A percentile compares a stretch with the other conserved stretches of the same genome.
phyloP scores from a whole-genome alignment of 1,139 yeast genomes.

The Hanseniaspora uvarum region DNA sequence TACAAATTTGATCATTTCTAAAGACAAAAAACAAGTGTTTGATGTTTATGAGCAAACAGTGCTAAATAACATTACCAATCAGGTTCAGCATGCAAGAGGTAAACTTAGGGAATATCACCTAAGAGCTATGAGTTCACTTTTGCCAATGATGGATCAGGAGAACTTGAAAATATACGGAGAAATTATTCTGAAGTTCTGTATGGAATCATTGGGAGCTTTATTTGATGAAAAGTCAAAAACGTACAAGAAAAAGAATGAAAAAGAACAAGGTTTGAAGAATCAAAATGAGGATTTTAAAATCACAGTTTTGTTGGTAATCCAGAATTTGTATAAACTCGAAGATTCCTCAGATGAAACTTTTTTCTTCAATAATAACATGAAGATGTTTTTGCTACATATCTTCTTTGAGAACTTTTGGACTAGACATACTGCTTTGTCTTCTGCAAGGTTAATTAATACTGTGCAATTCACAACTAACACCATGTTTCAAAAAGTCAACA shows the following conservation, averaged over 20 bases:
- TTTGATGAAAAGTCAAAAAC: background rate
- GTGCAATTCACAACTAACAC: constrained; percentile 68
- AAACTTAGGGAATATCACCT: constrained; percentile 65
- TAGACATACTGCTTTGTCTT: constrained; percentile 50
- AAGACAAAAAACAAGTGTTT: background rate
- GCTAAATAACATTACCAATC: constrained; percentile 72
- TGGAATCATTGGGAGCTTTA: background rate
- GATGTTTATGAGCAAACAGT: constrained; percentile 52
- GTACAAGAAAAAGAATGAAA: background rate
- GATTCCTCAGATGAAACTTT: background rate
- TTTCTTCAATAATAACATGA: background rate
- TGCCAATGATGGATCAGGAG: constrained; percentile 81
- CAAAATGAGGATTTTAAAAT: constrained; percentile 4
- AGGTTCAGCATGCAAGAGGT: constrained; percentile 69
- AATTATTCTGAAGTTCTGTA: background rate
- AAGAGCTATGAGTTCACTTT: constrained; percentile 65
- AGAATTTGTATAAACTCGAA: background rate
- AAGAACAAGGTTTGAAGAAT: background rate
- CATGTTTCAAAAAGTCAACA: constrained; percentile 60
- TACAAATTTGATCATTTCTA: background rate
- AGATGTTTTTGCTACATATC: constrained; percentile 33
- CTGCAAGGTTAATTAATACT: constrained; percentile 42
- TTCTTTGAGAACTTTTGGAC: constrained; percentile 74
- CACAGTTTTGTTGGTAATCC: background rate
- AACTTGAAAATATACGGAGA: constrained; percentile 61